Base-by-base conservation (phyloP, 2,329 filamentous ascomycete genomes). In the Colletotrichum sp. region DNA sequence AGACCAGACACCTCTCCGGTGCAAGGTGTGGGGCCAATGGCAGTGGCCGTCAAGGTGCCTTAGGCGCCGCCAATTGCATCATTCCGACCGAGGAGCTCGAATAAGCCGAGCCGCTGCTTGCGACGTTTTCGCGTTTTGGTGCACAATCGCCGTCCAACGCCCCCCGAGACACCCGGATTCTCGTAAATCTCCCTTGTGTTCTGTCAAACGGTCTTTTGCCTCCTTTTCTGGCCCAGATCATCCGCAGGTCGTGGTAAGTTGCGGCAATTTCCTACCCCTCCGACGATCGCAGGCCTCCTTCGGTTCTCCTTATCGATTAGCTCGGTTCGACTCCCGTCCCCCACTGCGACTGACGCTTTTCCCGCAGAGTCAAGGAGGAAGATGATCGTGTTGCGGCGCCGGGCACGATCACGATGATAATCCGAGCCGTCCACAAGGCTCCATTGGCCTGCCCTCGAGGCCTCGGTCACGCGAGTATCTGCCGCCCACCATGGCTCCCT, bases 381-480 rank as follows among this genome's bases (percentile, higher is more conserved):
- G 36, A 76, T 76, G 75, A 71, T 76, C 55, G 71, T 71, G 24
- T 30, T 75, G 72, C 71, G 75, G 52, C 75, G 65, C 34, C 34
- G 65, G 18, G 70, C 71, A 76, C 74, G 74, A 74, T 36, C 69
- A 76, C 75, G 72, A 76, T 76, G 75, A 75, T 76, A 70, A 70
- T 75, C 62, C 66, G 75, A 75, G 75, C 71, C 71, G 55, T 71
- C n/a, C 68, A 74, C 21, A 76, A 67, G 72, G 63, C 72, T 76
- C 72, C 75, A 21, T 34, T 76, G 49, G 71, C 71, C 71, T 75
- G 67, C 66, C 71, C 75, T 26, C 75, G 75, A 21, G 72, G 71
- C 65, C 49, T 76, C 6, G 39, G 28, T 24, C 71, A 75, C 24
- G 57, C 52, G 9, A 63, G 26, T 9, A 5, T 76, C 30, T 67